Conservation (phyloP, 345 rosid species). For the Streptanthus diversifolius region DNA sequence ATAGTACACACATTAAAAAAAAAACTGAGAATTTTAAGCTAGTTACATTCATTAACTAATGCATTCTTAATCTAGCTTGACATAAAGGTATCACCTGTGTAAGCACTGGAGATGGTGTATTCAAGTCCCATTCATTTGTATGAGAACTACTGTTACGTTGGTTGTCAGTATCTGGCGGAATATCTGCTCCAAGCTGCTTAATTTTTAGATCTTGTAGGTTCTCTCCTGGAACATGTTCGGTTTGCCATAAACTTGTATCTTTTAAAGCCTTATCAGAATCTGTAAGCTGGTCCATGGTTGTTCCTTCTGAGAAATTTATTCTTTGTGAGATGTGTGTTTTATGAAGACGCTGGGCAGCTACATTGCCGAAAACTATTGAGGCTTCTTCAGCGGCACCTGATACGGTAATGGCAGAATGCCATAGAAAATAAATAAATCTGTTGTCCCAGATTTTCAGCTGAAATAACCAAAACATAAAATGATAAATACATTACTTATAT, state of each 20-base stretch:
- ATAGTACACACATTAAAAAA: not conserved
- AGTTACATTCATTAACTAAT: conserved; percentile 5
- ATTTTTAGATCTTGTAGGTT: conserved; percentile 44
- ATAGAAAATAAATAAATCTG: not conserved
- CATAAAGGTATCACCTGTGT: conserved; percentile 48
- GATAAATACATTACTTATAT: not conserved
- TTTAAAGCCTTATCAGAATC: conserved; percentile 42
- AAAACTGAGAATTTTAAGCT: not conserved
- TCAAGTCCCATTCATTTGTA: conserved; percentile 51
- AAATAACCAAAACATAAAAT: not conserved
- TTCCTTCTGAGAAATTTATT: conserved; percentile 32
- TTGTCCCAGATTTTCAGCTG: not conserved
- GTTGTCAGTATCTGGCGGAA: conserved; percentile 42
- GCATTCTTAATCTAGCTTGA: conserved; percentile 8
- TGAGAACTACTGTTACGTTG: conserved; percentile 49
- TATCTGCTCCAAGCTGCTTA: conserved; percentile 43
- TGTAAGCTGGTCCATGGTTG: conserved; percentile 36
- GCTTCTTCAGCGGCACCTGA: conserved; percentile 88
- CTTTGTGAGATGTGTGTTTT: conserved; percentile 42
- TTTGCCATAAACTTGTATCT: conserved; percentile 46
- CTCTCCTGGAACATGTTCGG: conserved; percentile 47
- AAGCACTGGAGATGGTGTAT: conserved; percentile 77
- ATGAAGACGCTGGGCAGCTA: conserved; percentile 59
- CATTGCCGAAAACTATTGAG: conserved; percentile 58
- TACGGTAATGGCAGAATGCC: not conserved